Evolutionary conservation across 768 basidiomycete species (phyloP), one percentile per base, ranked within the genome.

Genomic region (Hysterangium stoloniferum): DNA sequence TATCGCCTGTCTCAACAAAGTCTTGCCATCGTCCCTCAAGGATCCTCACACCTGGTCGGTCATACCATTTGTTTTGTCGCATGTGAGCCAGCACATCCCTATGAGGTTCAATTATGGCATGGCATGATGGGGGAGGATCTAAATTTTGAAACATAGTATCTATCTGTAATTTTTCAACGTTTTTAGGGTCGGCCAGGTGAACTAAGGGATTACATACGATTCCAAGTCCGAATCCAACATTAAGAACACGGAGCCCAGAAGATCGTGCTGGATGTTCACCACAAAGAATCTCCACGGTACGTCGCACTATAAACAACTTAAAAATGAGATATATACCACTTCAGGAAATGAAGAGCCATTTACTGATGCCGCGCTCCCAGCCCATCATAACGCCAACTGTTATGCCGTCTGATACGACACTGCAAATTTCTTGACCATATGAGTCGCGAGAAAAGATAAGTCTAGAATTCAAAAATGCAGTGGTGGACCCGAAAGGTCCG

Each of bases 321-420:
- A 22, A 19, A 13, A 40, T 8, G 4, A 48, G 46, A 8, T 20
- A 5, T 4, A 6, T 12, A 41, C n/a, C n/a, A n/a, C n/a, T n/a
- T n/a, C n/a, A n/a, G n/a, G n/a, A n/a, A n/a, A n/a, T n/a, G n/a
- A n/a, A 4, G 47, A 24, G 40, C 22, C 3, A 66, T 70, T 63
- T 58, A 82, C 80, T 98, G 59, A 98, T 89, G 6, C 68, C 75
- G 38, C 69, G 67, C 65, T 99, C 96, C 96, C 96, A 99, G 1
- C 93, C 91, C 96, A 99, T 99, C 96, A 99, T 99, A 4, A 99
- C 95, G 11, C 92, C 91, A n/a, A 94, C 78, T 53, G 92, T 85
- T 56, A 84, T 83, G 6, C 66, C 72, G 25, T 79, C 80, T 2
- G 76, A 70, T 53, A 74, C 67, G 46, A 90, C 61, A 45, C 88